phyloP scores from a whole-genome alignment of 768 basidiomycete genomes.

The Phaeotremella fagi region DNA sequence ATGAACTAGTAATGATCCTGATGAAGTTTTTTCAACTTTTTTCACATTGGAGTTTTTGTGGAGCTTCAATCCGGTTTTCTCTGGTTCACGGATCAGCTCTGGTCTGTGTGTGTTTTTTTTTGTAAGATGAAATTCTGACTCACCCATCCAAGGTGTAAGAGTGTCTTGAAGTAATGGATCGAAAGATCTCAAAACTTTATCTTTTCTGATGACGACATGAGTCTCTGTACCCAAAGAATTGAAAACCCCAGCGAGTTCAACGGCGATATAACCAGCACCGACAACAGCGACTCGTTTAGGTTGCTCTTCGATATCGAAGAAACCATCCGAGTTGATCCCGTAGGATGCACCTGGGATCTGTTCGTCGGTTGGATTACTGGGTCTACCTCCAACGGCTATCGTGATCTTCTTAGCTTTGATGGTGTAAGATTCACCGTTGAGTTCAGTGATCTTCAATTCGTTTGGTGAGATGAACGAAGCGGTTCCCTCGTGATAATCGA shows the following conservation, averaged over 20 bases:
- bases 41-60: slow-evolving; percentile 72
- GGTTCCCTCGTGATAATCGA: slow-evolving; percentile 77
- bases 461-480: slow-evolving; percentile 67
- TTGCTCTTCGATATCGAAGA: slow-evolving; percentile 85
- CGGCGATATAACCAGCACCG: slow-evolving; percentile 96
- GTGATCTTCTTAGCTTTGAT: slow-evolving; percentile 72
- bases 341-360: slow-evolving; percentile 76
- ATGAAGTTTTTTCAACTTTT: slow-evolving; percentile 65
- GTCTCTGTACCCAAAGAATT: slow-evolving; percentile 86
- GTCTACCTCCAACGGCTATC: slow-evolving; percentile 80
- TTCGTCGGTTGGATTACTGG: slow-evolving; percentile 70
- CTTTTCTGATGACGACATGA: slow-evolving; percentile 82
- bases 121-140: slow-evolving; percentile 8
- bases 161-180: slow-evolving; percentile 80
- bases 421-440: slow-evolving; percentile 61
- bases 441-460: slow-evolving; percentile 66
- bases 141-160: slow-evolving; percentile 76
- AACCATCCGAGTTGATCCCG: slow-evolving; percentile 91
- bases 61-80: slow-evolving; percentile 83
- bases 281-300: slow-evolving; percentile 90
- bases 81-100: too few relatives aligned
- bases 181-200: slow-evolving; percentile 87
- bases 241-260: slow-evolving; percentile 92
- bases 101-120: too few relatives aligned
- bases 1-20: slow-evolving; percentile 65